These are phyloP conservation scores for Penicillium steckii DNA, from an alignment of 495 filamentous ascomycete genomes.

Conservation along the genomic window DNA sequence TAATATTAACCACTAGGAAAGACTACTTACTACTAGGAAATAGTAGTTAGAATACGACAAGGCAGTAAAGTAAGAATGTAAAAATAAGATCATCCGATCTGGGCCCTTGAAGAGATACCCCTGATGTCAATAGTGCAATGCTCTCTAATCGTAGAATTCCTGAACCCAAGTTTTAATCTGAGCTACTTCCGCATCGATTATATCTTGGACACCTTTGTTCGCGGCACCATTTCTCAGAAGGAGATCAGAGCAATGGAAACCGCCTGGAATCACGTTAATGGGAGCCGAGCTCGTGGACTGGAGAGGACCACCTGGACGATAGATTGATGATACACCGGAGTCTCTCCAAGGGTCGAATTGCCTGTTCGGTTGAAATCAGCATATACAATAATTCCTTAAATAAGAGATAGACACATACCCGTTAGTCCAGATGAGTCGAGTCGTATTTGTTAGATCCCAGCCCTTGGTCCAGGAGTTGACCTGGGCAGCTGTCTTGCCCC, in stretches of 20 bases:
- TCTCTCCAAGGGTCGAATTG: constrained; percentile 61
- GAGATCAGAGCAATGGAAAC: constrained; percentile 53
- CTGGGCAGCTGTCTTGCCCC: constrained; percentile 49
- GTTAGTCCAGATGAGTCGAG: constrained; percentile 60
- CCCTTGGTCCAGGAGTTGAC: constrained; percentile 63
- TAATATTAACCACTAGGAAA: not conserved
- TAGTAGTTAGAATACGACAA: too few relatives aligned
- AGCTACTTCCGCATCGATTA: constrained; percentile 40
- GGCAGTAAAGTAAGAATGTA: too few relatives aligned
- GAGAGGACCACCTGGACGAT: constrained; percentile 55
- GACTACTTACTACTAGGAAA: not conserved
- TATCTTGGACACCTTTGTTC: constrained; percentile 33
- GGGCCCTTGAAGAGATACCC: too few relatives aligned
- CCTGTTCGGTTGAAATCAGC: constrained; percentile 15
- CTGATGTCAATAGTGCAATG: too few relatives aligned
- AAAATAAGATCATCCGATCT: too few relatives aligned
- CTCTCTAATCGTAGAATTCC: constrained; percentile 35
- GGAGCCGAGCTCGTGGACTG: constrained; percentile 38
- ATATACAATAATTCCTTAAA: not conserved
- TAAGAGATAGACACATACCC: constrained; percentile 36
- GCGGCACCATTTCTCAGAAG: constrained; percentile 42
- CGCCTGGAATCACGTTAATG: constrained; percentile 55
- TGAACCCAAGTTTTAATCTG: constrained; percentile 52
- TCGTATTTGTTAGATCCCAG: constrained; percentile 55
- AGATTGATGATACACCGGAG: constrained; percentile 49